Evolutionary conservation across 805 yeast genomes (phyloP), one percentile per base, ranked within the genome.

Genomic region (Yamadazyma sp.): DNA sequence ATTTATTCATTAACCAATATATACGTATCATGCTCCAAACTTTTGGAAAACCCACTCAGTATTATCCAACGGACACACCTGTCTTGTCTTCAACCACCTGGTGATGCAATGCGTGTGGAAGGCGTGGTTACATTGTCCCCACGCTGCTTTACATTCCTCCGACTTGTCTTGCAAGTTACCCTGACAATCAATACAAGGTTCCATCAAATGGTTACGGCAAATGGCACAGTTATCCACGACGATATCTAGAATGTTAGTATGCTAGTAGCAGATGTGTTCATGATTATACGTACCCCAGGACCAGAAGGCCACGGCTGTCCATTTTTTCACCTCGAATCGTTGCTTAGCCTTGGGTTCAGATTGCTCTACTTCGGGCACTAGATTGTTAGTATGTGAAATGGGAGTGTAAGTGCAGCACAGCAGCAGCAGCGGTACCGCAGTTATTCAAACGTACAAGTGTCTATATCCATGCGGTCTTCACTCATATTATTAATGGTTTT

Each of bases 281-380:
- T 21, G n/a, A 28, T 30, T 7, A 53, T 41, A 70, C 67, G 55
- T 70, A 66, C 75, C 96, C 99, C 99, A 93, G 0, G 97, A 88
- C 99, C 99, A 93, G 59, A 93, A 88, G n/a, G 98, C 98, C 33
- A 93, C 99, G 0, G 98, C 98, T 10, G 96, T 89, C 98, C 99
- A 91, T 70, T 90, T 93, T 58, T 88, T 86, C 27, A 93, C 90
- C 59, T 91, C 97, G 53, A 93, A 90, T 52, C 86, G 75, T 67
- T 83, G 67, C 16, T 45, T 38, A 2, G 41, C 18, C 43, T 64
- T 55, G 6, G 54, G 35, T 33, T 50, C 57, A 35, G 47, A 35
- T 42, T 45, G 49, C 41, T 51, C 50, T 32, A 47, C 32, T 19
- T 44, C 45, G 11, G 48, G 48, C 30, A 45, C 48, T 45, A 29